Percentiles rank a stretch among this genome's conserved stretches.
Evolutionary conservation across 2,329 filamentous ascomycete species (phyloP).

Genomic region (Colletotrichum sp.): DNA sequence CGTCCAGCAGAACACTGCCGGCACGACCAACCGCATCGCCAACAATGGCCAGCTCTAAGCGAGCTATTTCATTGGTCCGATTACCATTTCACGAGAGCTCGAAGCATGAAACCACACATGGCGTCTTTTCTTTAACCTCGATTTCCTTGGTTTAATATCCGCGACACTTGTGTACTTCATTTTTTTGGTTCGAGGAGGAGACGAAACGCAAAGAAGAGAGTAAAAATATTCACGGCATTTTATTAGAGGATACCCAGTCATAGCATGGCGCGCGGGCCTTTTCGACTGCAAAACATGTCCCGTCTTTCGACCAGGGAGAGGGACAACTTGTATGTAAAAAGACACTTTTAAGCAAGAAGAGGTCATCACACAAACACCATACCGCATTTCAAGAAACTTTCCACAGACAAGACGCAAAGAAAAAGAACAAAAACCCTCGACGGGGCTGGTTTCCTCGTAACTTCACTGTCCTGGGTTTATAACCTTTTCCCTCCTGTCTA

Average conservation of each 20-base stretch:
- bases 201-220: not conserved
- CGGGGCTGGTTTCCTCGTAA: conserved; percentile 17
- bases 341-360: not conserved
- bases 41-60: conserved; percentile 54
- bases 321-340: conserved; percentile 7
- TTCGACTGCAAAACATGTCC: not conserved
- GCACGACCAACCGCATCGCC: conserved; percentile 59
- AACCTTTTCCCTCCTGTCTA: not conserved
- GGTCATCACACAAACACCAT: not conserved
- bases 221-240: conserved; percentile 16
- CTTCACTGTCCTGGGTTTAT: conserved; percentile 2
- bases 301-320: not conserved
- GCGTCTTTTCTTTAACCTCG: not conserved
- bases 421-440: conserved; percentile 13
- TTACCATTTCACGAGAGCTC: not conserved
- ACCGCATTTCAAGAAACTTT: conserved; percentile 7
- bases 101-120: conserved; percentile 4
- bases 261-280: conserved; percentile 11
- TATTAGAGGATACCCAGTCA: conserved; percentile 21
- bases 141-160: conserved; percentile 15
- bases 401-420: not conserved
- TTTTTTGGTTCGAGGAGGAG: not conserved
- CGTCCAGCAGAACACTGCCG: conserved; percentile 45
- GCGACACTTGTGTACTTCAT: not conserved
- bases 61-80: not conserved